phyloP scores from a whole-genome alignment of 2,329 filamentous ascomycete genomes.

The Ustulina deusta region DNA sequence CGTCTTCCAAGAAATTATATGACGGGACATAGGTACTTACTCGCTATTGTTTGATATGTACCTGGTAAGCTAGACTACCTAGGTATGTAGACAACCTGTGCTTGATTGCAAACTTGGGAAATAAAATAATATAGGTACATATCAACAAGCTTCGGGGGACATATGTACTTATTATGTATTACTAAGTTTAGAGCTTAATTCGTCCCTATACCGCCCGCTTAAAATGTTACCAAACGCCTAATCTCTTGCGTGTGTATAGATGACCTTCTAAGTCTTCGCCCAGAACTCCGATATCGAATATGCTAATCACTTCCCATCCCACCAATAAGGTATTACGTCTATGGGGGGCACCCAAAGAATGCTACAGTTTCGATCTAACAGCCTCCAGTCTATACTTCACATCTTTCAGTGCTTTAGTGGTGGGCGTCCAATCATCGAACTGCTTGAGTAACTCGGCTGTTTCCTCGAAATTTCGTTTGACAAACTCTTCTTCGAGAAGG shows the following conservation, averaged over 20 bases:
- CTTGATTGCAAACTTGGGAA: not conserved
- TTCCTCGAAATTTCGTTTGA: slow-evolving; percentile 86
- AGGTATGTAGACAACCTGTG: no score
- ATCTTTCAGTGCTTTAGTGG: slow-evolving; percentile 91
- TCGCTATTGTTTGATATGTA: no score
- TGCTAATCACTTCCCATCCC: slow-evolving; percentile 15
- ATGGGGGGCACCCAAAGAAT: slow-evolving; percentile 10
- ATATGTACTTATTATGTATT: slow-evolving; percentile 17
- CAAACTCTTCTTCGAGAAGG: slow-evolving; percentile 89
- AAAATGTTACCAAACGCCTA: slow-evolving; percentile 17
- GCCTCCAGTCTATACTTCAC: slow-evolving; percentile 95
- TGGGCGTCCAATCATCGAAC: slow-evolving; percentile 94
- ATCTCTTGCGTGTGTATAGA: not conserved
- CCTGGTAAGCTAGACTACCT: no score
- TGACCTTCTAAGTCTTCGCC: slow-evolving; percentile 22
- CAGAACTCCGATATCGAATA: slow-evolving; percentile 27
- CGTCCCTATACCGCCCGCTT: not conserved
- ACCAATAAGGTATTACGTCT: slow-evolving; percentile 5
- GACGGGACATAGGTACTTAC: no score
- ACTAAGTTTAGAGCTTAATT: not conserved
- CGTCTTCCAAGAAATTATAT: no score
- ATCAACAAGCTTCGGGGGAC: not conserved
- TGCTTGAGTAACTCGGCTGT: slow-evolving; percentile 82
- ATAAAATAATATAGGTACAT: not conserved
- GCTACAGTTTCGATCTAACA: slow-evolving; percentile 82